Evolutionary conservation across 208 protist genomes (phyloP), one percentile per base, ranked within the genome.

Genomic region (Trypanosoma cruzi): DNA sequence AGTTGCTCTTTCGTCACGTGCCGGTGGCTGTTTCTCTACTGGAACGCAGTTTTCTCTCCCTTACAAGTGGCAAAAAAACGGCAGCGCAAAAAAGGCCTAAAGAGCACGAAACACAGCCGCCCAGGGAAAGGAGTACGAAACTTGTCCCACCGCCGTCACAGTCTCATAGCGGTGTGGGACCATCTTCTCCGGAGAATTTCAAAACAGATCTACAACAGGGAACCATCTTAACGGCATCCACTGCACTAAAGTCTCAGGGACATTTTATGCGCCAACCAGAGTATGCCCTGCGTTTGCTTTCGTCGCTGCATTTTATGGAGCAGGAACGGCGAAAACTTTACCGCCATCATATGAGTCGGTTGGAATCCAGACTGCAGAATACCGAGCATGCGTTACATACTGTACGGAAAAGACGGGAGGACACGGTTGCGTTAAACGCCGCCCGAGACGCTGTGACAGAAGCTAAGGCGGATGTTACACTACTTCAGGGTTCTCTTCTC

Each of bases 21-120:
- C 89, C 89, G 18, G 60, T 94, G 20, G 64, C 77, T 7, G 62
- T 94, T 34, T 94, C 89, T 2, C 82, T 92, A 58, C 52, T 94
- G 44, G 89, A 94, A 62, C 79, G 89, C 20, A 86, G 77, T 62
- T 65, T 90, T 57, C 31, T 69, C 58, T 52, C 64, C 22, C 6
- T 65, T 49, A 28, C 52, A 8, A 32, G 56, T 62, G 11, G 28
- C 0, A n/a, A 36, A 42, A 66, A 62, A 40, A 4, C 29, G 1
- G 0, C 36, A 31, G 32, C 14, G 26, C 0, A n/a, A 32, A 49
- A 32, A 11, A n/a, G 8, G 29, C 16, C 11, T 8, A 18, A 22
- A 26, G 16, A n/a, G 1, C 16, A 28, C 1, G 48, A 26, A 26
- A 3, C 16, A 26, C 16, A 28, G 22, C 8, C 48, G 1, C 18